phyloP scores from a whole-genome alignment of 768 basidiomycete species.

The Amanita jacksonii region DNA sequence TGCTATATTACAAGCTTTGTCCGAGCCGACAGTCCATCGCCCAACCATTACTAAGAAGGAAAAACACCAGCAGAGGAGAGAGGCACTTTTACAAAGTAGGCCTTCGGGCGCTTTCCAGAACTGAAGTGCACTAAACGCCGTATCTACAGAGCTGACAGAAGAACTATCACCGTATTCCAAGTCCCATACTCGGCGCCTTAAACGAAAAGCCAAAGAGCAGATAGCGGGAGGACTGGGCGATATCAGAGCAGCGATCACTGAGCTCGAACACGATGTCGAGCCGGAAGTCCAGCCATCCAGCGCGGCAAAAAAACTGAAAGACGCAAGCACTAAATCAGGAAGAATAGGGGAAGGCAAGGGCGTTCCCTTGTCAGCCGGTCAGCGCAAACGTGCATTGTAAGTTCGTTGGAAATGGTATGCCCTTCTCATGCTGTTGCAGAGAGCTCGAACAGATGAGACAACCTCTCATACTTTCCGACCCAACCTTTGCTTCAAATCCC shows the following conservation, averaged over 20 bases:
- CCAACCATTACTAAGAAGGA: conserved; percentile 48
- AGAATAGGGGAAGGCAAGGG: conserved; percentile 63
- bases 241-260: conserved; percentile 44
- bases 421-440: conserved; percentile 24
- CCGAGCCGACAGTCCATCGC: conserved; percentile 15
- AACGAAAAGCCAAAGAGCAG: conserved; percentile 59
- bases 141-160: conserved; percentile 29
- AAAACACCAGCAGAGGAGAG: conserved; percentile 55
- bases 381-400: conserved; percentile 63
- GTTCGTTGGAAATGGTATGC: conserved; percentile 18
- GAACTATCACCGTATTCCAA: conserved; percentile 54
- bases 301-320: conserved; percentile 13
- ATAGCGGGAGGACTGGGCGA: conserved; percentile 40
- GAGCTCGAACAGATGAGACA: conserved; percentile 59
- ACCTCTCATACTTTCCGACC: conserved; percentile 57
- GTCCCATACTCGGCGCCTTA: conserved; percentile 60
- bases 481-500: conserved; percentile 57
- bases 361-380: conserved; percentile 45
- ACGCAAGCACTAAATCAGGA: conserved; percentile 26
- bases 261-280: conserved; percentile 33
- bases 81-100: conserved; percentile 60
- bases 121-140: background rate
- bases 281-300: conserved; percentile 12
- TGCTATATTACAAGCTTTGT: conserved; percentile 23
- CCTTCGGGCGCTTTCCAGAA: background rate